Base-by-base conservation (phyloP, 345 rosid genomes). In the Crucihimalaya himalaica region DNA sequence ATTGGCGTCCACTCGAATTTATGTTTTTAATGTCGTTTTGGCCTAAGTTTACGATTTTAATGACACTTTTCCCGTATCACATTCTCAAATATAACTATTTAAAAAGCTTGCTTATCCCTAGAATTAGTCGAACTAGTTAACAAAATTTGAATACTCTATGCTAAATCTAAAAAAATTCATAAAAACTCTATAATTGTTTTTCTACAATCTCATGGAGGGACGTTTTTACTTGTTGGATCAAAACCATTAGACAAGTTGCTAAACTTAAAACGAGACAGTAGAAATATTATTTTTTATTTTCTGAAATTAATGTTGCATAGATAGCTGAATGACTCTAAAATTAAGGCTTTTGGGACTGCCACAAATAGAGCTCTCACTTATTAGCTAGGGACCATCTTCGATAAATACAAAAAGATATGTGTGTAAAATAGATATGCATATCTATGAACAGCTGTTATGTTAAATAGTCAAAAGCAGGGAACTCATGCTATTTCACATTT, bases 361-460 rank as follows among this genome's bases (percentile, higher is more conserved):
- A 43, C 40, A 63, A 42, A 28, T 39, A 54, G 52, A 68, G 11
- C 19, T 68, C n/a, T 29, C 72, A 68, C 29, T 55, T 68, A 42
- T 69, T 29, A n/a, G n/a, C n/a, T n/a, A 56, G 43, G 43, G 15
- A 55, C 64, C 53, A 56, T 54, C 62, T 16, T 68, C 37, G 62
- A 18, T 28, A 18, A 42, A 42, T 2, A 50, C 2, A 6, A n/a
- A 28, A 2, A 34, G 39, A 56, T 16, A 31, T 68, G 35, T 23
- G 21, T 64, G 45, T 70, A 45, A 45, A 23, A 8, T 16, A 21
- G 47, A 46, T 4, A 21, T 70, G 63, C 72, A 21, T 70, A 42
- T 31, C 56, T 53, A 56, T 29, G 47, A 70, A 57, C 66, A 70
- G 74, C 57, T 70, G 48, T 34, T 32, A 46, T 35, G 25, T 58